Evolutionary conservation across 139 green algal genomes (phyloP).

Genomic region (Mesostigma viride): DNA sequence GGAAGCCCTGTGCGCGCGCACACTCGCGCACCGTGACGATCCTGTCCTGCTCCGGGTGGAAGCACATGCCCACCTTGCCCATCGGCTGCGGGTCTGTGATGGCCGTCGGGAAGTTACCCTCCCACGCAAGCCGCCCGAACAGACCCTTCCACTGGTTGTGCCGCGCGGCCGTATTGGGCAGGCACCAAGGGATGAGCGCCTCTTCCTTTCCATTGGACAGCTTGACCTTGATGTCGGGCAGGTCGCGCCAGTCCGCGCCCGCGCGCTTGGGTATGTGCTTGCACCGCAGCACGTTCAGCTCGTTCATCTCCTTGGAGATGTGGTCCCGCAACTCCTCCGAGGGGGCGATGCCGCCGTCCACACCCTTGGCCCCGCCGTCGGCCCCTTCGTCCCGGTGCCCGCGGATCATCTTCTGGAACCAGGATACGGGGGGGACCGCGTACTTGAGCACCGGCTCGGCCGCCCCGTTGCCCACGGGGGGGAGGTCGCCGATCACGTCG

Average conservation of each 20-base stretch:
- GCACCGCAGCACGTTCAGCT: constrained; percentile 88
- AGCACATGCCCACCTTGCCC: constrained; percentile 94
- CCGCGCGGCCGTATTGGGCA: constrained; percentile 84
- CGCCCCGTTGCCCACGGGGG: constrained; percentile 67
- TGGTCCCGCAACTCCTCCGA: constrained; percentile 74
- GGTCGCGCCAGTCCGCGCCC: constrained; percentile 83
- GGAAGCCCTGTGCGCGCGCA: constrained; percentile 66
- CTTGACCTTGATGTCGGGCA: constrained; percentile 50
- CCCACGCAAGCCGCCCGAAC: constrained; percentile 79
- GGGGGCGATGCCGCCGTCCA: too few relatives aligned
- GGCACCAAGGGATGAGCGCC: constrained; percentile 86
- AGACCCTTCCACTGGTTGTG: constrained; percentile 94
- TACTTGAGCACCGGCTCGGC: constrained; percentile 50
- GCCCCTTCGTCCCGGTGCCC: too few relatives aligned
- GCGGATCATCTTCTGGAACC: constrained; percentile 72
- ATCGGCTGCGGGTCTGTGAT: constrained; percentile 95
- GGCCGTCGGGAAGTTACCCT: constrained; percentile 92
- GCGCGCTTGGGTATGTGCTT: constrained; percentile 77
- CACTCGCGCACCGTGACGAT: constrained; percentile 93
- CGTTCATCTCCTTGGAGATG: constrained; percentile 92
- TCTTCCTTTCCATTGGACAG: constrained; percentile 47
- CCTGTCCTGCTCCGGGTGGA: constrained; percentile 87
- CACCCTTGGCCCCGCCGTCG: too few relatives aligned
- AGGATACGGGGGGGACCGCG: constrained; percentile 35
- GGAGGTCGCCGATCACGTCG: constrained; percentile 86